Base-by-base conservation (phyloP, 1,284 basidiomycete species). In the Boletellus sp. region DNA sequence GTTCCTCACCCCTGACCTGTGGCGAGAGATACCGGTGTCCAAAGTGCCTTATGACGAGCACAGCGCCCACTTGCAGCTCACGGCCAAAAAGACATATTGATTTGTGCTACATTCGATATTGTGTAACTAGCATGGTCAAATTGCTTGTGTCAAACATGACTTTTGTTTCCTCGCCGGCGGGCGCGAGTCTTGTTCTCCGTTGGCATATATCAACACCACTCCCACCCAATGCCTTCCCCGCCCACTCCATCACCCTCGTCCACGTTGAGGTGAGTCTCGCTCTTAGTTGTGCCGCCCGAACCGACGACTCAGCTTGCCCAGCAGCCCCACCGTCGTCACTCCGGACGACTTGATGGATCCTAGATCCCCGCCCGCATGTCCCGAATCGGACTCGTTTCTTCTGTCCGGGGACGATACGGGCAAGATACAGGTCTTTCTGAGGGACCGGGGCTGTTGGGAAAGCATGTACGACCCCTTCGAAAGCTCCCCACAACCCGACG, bases 1-100 rank as follows among this genome's bases (percentile, higher is more conserved):
- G 46, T 94, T 97, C 90, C 88, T 98, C 61, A 97, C 95, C 46
- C 96, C 97, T 59, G 94, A 98, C 75, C 83, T 99, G 68, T 99
- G 96, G 96, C 84, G 86, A 67, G 89, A 97, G 70, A 97, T 97
- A 72, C 86, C 93, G 44, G 79, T 91, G 40, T 90, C 89, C 59
- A 89, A 88, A 73, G 82, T 89, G 65, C 93, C 93, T 28, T 96
- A 89, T 78, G 95, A 97, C 73, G 93, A 96, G 78, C 88, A 92
- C 82, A 92, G 90, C 65, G 87, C 83, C 49, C 91, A 95, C 74
- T 80, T 97, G 58, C 89, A 91, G 72, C 80, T 94, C 61, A 81
- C 85, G 52, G 81, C 85, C 72, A 93, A 91, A 82, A 89, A 89
- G 76, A 79, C 79, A 60, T 91, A 92, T 74, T 49, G 8, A 12